phyloP scores from a whole-genome alignment of 2,329 filamentous ascomycete species.

The Periconia macrospinosa region DNA sequence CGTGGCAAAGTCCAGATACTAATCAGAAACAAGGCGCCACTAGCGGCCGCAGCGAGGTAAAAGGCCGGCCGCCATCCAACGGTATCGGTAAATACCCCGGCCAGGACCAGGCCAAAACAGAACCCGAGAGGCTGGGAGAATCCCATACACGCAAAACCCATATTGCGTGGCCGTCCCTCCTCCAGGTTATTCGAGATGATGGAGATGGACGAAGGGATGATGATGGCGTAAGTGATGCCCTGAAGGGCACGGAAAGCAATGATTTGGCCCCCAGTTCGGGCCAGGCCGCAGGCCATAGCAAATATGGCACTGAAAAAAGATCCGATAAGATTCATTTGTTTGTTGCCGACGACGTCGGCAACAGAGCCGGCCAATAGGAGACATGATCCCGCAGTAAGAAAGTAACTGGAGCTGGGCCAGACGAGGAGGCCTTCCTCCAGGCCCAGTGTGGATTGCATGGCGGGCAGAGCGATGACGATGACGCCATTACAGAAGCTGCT shows the following conservation, averaged over 20 bases:
- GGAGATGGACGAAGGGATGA: background rate
- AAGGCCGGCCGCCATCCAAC: slow-evolving; percentile 1
- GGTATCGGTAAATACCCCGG: slow-evolving; percentile 3
- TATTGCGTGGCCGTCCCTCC: slow-evolving; percentile 1
- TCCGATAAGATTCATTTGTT: background rate
- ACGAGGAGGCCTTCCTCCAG: slow-evolving; percentile 2
- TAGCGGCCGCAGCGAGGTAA: slow-evolving; percentile 2
- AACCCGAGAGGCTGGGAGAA: background rate
- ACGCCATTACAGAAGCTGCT: too few relatives aligned
- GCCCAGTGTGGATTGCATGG: background rate
- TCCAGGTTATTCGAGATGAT: slow-evolving; percentile 2
- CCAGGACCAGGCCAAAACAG: slow-evolving; percentile 1
- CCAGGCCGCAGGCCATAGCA: background rate
- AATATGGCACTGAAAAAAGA: background rate
- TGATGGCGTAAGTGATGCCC: background rate
- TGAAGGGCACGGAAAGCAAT: slow-evolving; percentile 4
- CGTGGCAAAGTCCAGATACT: slow-evolving; percentile 1
- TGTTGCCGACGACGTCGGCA: slow-evolving; percentile 2
- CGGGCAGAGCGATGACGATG: too few relatives aligned
- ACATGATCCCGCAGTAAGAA: slow-evolving; percentile 1
- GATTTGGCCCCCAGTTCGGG: slow-evolving; percentile 1
- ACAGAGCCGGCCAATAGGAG: slow-evolving; percentile 2
- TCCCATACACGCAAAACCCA: slow-evolving; percentile 1
- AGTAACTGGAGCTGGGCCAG: slow-evolving; percentile 4
- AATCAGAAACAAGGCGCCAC: background rate